phyloP scores from a whole-genome alignment of 2,329 filamentous ascomycete genomes.

The Alternaria sp. region DNA sequence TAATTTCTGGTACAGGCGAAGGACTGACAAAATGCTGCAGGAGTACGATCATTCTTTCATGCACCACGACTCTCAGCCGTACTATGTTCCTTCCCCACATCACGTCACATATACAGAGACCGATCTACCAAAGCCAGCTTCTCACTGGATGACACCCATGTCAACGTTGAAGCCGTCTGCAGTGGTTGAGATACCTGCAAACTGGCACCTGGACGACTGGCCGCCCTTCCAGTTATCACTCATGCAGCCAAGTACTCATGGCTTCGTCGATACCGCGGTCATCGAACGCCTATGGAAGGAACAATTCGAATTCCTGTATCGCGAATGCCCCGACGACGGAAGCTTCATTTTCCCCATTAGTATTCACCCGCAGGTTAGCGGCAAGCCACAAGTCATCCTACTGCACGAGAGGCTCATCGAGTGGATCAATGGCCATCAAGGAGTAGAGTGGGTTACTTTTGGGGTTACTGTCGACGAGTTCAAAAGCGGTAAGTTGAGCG shows the following conservation, averaged over 20 bases:
- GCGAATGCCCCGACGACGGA: conserved; percentile 52
- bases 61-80: conserved; percentile 58
- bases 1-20: not conserved
- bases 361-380: conserved; percentile 59
- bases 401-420: conserved; percentile 59
- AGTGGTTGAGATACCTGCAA: conserved; percentile 57
- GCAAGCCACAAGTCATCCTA: conserved; percentile 57
- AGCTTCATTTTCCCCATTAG: conserved; percentile 58
- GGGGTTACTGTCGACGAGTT: conserved; percentile 51
- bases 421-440: conserved; percentile 56
- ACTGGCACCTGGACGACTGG: conserved; percentile 62
- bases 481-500: conserved; percentile 43
- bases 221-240: conserved; percentile 52
- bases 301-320: conserved; percentile 57
- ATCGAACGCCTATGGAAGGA: conserved; percentile 58
- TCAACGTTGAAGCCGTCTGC: conserved; percentile 37
- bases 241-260: conserved; percentile 63
- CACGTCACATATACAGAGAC: conserved; percentile 56
- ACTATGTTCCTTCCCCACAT: conserved; percentile 42
- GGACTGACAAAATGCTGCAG: conserved; percentile 11
- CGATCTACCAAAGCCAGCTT: conserved; percentile 40
- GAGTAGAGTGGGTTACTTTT: conserved; percentile 55
- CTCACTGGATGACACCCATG: conserved; percentile 53
- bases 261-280: conserved; percentile 53
- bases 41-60: conserved; percentile 63